phyloP scores from a whole-genome alignment of 1,284 basidiomycete genomes.

The Ustilago vetiveriae region DNA sequence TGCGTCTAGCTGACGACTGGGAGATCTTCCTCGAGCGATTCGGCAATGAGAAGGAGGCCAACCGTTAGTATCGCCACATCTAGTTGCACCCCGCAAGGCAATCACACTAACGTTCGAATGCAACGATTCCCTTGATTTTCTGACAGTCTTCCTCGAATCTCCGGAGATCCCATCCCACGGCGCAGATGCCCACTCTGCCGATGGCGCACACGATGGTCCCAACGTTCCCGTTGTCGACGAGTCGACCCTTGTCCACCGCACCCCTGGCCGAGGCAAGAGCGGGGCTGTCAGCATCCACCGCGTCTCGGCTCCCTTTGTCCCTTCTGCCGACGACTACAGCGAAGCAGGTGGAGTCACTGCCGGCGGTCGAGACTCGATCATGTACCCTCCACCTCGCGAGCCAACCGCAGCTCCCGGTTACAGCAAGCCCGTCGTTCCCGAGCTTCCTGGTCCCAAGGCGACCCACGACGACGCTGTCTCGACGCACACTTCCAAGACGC shows the following conservation, averaged over 20 bases:
- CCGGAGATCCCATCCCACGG: slow-evolving; percentile 57
- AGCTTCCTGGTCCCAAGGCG: slow-evolving; percentile 30
- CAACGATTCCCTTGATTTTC: no score
- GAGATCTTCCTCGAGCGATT: slow-evolving; percentile 65
- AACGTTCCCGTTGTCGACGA: slow-evolving; percentile 64
- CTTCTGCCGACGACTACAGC: slow-evolving; percentile 61
- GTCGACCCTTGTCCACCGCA: slow-evolving; percentile 62
- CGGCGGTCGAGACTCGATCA: slow-evolving; percentile 65
- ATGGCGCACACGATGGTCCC: slow-evolving; percentile 43
- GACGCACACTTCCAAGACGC: slow-evolving; percentile 52
- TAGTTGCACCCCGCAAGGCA: no score
- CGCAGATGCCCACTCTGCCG: slow-evolving; percentile 30
- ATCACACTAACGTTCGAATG: no score
- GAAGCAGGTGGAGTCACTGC: slow-evolving; percentile 63
- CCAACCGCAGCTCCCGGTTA: slow-evolving; percentile 50
- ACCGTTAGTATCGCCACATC: slow-evolving; percentile 41
- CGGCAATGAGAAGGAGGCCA: slow-evolving; percentile 58
- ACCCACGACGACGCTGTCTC: slow-evolving; percentile 46
- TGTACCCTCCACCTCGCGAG: slow-evolving; percentile 65
- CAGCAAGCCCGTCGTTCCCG: slow-evolving; percentile 54
- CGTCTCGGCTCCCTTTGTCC: slow-evolving; percentile 54
- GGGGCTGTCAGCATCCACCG: slow-evolving; percentile 65
- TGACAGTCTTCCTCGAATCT: slow-evolving; percentile 61
- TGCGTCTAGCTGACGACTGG: slow-evolving; percentile 56
- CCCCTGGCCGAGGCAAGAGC: slow-evolving; percentile 63